A percentile compares a stretch with the other conserved stretches of the same genome.
Evolutionary conservation across 805 yeast species (phyloP).

Genomic region (Tanozyma kutaoensis): DNA sequence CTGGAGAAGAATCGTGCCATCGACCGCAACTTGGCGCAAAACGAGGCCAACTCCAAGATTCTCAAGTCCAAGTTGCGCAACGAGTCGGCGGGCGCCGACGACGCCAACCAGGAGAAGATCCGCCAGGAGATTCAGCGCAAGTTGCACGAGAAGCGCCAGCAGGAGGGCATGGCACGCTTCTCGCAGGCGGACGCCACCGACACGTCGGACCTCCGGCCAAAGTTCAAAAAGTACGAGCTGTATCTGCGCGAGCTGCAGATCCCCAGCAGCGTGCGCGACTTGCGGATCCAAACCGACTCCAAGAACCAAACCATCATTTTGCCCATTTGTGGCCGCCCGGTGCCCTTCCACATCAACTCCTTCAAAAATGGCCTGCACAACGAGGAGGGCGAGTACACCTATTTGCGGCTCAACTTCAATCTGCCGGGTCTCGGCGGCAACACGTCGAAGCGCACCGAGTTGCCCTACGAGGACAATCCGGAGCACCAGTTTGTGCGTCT

Average conservation of each 20-base stretch:
- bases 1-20: conserved; percentile 24
- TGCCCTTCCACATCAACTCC: conserved; percentile 91
- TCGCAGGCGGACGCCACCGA: conserved; percentile 67
- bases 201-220: conserved; percentile 46
- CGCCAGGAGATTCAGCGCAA: conserved; percentile 74
- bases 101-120: conserved; percentile 51
- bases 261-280: conserved; percentile 69
- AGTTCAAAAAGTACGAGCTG: conserved; percentile 89
- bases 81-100: conserved; percentile 62
- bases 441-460: conserved; percentile 55
- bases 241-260: conserved; percentile 88
- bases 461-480: conserved; percentile 83
- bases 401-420: conserved; percentile 79
- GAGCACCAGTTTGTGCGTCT: conserved; percentile 81
- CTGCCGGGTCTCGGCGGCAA: conserved; percentile 83
- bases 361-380: conserved; percentile 90
- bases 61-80: conserved; percentile 70
- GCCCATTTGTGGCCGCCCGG: conserved; percentile 93
- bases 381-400: conserved; percentile 93
- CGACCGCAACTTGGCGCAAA: conserved; percentile 15
- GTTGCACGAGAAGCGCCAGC: conserved; percentile 73
- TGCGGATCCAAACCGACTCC: conserved; percentile 77
- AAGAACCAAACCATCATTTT: conserved; percentile 79
- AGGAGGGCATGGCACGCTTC: conserved; percentile 74
- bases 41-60: conserved; percentile 43